Evolutionary conservation across 1,284 basidiomycete genomes (phyloP), one percentile per base, ranked within the genome.

Genomic region (Heterobasidion annosum): DNA sequence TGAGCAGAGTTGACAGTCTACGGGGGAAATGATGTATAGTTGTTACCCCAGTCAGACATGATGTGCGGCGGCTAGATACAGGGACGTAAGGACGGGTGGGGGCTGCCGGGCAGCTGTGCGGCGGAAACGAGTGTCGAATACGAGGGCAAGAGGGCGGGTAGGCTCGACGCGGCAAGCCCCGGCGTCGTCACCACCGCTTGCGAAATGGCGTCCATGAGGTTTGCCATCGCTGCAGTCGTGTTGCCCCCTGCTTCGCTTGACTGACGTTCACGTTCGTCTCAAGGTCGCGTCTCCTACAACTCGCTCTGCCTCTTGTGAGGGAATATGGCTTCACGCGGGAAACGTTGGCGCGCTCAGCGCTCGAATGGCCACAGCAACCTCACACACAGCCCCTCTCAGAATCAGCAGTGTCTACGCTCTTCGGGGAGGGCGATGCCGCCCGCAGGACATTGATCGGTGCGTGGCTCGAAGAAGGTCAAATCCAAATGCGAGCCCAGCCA

Each of bases 241-340:
- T 37, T 15, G 3, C 19, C 32, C 16, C 5, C 8, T 8, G 8
- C 32, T 15, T 48, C 15, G 9, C 10, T n/a, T 40, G n/a, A 34
- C 19, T 35, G 19, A 25, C 25, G 25, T 25, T 25, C 25, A 4
- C 25, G 25, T 25, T 25, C 25, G 35, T n/a, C 32, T 4, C 1
- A 25, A 59, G 58, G 40, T 25, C 55, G 15, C 53, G 50, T 10
- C 70, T 88, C 2, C 66, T 91, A 9, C 75, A 77, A 59, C 73
- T 78, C 37, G 80, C 89, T 0, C 55, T 88, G 1, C 81, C 84
- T 6, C 74, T 88, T 25, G 74, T 89, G 48, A 68, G 65, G 53
- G 73, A 73, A 2, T 76, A 88, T 60, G 88, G 89, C 8, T 91
- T 91, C 66, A 83, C 86, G 7, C 79, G 86, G 25, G 71, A 79